Base-by-base conservation (phyloP, 2,329 filamentous ascomycete genomes). In the Ophiostoma populinum region DNA sequence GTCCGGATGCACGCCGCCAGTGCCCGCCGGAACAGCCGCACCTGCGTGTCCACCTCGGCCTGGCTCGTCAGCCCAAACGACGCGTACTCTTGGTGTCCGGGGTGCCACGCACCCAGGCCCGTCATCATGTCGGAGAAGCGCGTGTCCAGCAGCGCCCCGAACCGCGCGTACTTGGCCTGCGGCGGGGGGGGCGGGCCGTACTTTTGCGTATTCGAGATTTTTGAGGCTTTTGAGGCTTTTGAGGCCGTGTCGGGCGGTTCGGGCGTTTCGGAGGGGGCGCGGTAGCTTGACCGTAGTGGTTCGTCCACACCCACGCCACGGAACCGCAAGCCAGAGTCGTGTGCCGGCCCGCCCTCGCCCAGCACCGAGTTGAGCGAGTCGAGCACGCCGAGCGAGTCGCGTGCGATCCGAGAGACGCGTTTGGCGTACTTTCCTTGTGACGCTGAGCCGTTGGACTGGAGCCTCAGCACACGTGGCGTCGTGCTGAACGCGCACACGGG, bases 1-100 rank as follows among this genome's bases (percentile, higher is more conserved):
- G 63, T 42, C 1, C 51, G 42, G 40, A 68, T 63, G 22, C 63
- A 55, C n/a, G 55, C 51, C 15, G 57, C 49, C 19, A 73, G 45
- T 4, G 56, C 47, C 16, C 52, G 48, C 45, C 56, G 56, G 47
- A 72, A 73, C 7, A 61, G 46, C 7, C 47, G 47, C 5, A 54
- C 52, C 41, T 70, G 61, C 7, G 51, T 52, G 24, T 59, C 54
- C 13, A 70, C 49, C 35, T 65, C 58, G 34, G 55, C 43, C 33
- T 54, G 49, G 27, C 53, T 51, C n/a, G 43, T 41, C 8, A 62
- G 29, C 7, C 56, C 57, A 20, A 61, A 52, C 12, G 50, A 42
- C 19, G 25, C 42, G 42, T 54, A 56, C 7, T 51, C 48, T 2
- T 40, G 36, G 36, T 48, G 37, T 21, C 46, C 46, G 3, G 39